Conservation (phyloP, 768 basidiomycete species). For the Pilatotrama ljubarskyi region DNA sequence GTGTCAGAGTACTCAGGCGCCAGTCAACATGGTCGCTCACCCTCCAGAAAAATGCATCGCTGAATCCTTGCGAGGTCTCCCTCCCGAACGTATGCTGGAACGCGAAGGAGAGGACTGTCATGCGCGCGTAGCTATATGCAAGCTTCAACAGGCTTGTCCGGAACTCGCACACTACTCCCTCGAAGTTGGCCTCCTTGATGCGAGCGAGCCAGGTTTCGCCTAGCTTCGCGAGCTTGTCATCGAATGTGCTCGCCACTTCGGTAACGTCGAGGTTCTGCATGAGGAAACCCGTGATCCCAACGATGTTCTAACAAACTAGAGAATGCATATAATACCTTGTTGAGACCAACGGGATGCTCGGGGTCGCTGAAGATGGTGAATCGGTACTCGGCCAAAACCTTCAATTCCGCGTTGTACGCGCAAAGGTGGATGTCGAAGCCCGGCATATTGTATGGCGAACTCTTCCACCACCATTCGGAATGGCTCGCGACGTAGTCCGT, state of each 20-base stretch:
- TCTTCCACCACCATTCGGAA: slow-evolving; percentile 69
- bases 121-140: slow-evolving; percentile 37
- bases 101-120: slow-evolving; percentile 44
- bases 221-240: slow-evolving; percentile 64
- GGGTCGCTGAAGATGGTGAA: slow-evolving; percentile 72
- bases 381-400: slow-evolving; percentile 60
- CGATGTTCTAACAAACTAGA: no score
- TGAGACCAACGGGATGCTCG: slow-evolving; percentile 70
- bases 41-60: slow-evolving; percentile 27
- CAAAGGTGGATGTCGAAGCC: slow-evolving; percentile 82
- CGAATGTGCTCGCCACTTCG: slow-evolving; percentile 60
- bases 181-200: slow-evolving; percentile 49
- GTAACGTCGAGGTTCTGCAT: slow-evolving; percentile 64
- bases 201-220: slow-evolving; percentile 56
- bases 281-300: no score
- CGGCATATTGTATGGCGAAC: slow-evolving; percentile 64
- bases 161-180: slow-evolving; percentile 49
- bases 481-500: slow-evolving; percentile 75
- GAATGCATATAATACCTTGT: slow-evolving; percentile 68
- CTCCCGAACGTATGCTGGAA: slow-evolving; percentile 40
- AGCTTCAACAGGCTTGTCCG: slow-evolving; percentile 27
- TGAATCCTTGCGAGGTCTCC: slow-evolving; percentile 14
- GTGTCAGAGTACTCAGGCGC: background rate
- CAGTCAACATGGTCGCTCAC: slow-evolving; percentile 6
- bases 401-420: slow-evolving; percentile 74